These are phyloP conservation scores for Fraxinus quadrangulata DNA, from an alignment of 257 asterid species.

Conservation along the genomic window DNA sequence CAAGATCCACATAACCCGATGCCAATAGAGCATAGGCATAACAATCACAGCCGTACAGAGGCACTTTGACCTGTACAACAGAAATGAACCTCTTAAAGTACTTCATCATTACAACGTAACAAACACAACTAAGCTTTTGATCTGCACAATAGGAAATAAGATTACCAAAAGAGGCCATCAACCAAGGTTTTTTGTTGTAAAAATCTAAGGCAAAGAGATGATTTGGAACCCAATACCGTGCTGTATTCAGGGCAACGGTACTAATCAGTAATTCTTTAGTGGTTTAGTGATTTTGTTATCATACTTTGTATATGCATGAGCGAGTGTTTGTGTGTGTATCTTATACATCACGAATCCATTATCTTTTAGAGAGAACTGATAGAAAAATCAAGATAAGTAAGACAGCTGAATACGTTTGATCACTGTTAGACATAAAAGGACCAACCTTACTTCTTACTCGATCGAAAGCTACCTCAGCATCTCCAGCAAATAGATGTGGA, in stretches of 20 bases:
- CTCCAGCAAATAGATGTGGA: conserved; percentile 89
- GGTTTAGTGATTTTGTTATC: no score
- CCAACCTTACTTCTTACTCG: conserved; percentile 82
- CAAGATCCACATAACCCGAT: conserved; percentile 88
- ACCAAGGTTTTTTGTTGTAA: background rate
- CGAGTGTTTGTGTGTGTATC: no score
- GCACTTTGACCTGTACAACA: conserved; percentile 83
- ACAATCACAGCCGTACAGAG: conserved; percentile 96
- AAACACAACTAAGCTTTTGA: background rate
- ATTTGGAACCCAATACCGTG: background rate
- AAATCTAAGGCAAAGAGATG: conserved; percentile 2
- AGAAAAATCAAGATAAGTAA: conserved; percentile 1
- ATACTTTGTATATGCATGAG: no score
- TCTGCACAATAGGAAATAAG: background rate
- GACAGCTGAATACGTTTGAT: conserved; percentile 6
- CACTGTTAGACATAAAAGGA: conserved; percentile 1
- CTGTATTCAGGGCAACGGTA: background rate
- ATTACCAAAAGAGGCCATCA: background rate
- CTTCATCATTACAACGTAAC: background rate
- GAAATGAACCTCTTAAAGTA: background rate
- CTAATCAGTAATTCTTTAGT: background rate
- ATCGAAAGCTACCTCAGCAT: conserved; percentile 80
- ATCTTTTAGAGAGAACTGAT: background rate
- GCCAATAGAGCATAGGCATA: conserved; percentile 96
- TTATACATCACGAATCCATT: background rate